Evolutionary conservation across 2,329 filamentous ascomycete genomes (phyloP).

Genomic region (Fusarium longipes): DNA sequence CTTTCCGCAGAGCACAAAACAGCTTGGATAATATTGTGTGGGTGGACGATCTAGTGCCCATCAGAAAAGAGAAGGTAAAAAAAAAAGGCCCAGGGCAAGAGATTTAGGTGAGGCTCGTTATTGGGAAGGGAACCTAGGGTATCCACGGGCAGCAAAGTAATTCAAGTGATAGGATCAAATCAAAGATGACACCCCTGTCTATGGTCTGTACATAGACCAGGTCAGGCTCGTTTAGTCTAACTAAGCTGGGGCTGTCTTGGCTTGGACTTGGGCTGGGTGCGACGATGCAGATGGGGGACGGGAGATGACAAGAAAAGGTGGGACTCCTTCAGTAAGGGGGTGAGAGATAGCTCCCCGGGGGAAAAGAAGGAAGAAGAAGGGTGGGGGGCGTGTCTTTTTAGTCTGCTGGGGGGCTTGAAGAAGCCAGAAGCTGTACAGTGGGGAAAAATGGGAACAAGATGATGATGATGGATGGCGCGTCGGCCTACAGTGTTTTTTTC

Average conservation of each 20-base stretch:
- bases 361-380: neutral
- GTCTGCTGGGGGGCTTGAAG: constrained; percentile 8
- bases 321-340: constrained; percentile 15
- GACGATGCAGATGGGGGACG: constrained; percentile 37
- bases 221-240: constrained; percentile 20
- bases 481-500: constrained; percentile 23
- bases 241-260: constrained; percentile 14
- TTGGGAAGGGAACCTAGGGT: constrained; percentile 21
- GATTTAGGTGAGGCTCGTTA: constrained; percentile 29
- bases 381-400: constrained; percentile 24
- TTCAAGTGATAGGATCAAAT: constrained; percentile 19
- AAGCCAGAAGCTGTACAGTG: constrained; percentile 34
- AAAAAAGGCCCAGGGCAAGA: neutral
- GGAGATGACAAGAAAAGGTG: constrained; percentile 43
- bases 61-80: constrained; percentile 4
- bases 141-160: constrained; percentile 17
- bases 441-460: constrained; percentile 31
- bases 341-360: constrained; percentile 16
- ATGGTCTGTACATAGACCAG: neutral
- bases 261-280: constrained; percentile 21
- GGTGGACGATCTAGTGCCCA: constrained; percentile 21
- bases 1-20: too few species aligned
- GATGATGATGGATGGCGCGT: constrained; percentile 33
- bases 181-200: neutral
- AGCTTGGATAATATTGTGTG: constrained; percentile 17